Evolutionary conservation across 1,139 yeast genomes (phyloP).

Genomic region (Zygoascus sp.): DNA sequence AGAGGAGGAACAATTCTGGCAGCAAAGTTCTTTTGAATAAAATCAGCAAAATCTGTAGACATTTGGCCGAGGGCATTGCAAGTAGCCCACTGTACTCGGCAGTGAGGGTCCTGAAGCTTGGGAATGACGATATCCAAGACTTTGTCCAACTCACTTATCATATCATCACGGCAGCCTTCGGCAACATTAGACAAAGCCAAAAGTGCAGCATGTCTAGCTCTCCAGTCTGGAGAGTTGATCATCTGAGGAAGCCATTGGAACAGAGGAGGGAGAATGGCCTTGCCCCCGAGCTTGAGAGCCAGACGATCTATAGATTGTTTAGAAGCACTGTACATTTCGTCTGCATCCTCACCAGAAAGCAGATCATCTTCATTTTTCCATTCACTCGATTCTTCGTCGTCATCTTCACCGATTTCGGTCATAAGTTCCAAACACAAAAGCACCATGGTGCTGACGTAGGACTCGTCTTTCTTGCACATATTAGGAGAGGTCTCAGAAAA

Average conservation of each 20-base stretch:
- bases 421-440: conserved; percentile 73
- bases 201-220: conserved; percentile 92
- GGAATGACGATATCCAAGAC: conserved; percentile 83
- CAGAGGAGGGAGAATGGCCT: conserved; percentile 74
- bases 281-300: conserved; percentile 77
- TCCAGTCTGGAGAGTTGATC: conserved; percentile 75
- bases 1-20: conserved; percentile 79
- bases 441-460: conserved; percentile 69
- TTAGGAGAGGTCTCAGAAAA: conserved; percentile 92
- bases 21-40: conserved; percentile 77
- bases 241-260: conserved; percentile 83
- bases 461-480: conserved; percentile 81
- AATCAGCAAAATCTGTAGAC: conserved; percentile 94
- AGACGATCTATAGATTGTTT: conserved; percentile 91
- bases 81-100: conserved; percentile 95
- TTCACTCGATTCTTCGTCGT: conserved; percentile 73
- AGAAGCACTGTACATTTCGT: conserved; percentile 84
- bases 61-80: conserved; percentile 97
- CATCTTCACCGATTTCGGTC: conserved; percentile 89
- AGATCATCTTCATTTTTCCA: conserved; percentile 84
- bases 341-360: conserved; percentile 77
- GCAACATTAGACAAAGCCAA: conserved; percentile 97
- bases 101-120: conserved; percentile 71
- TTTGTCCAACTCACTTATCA: conserved; percentile 75
- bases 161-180: conserved; percentile 91